Percentiles rank a stretch among this genome's conserved stretches.
phyloP scores from a whole-genome alignment of 139 green algal species.

The Bryopsis sp. region DNA sequence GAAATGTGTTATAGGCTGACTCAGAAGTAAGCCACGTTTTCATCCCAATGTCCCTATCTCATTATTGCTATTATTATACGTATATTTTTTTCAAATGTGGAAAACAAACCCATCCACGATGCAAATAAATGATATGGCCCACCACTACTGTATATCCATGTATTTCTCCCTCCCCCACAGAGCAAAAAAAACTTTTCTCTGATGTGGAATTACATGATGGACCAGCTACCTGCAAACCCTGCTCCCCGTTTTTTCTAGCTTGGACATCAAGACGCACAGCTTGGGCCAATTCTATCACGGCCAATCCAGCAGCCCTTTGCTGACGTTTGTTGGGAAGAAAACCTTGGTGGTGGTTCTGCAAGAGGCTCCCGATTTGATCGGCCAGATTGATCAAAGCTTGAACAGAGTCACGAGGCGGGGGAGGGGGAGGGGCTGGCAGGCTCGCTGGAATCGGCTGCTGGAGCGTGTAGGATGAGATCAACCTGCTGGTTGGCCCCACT shows the following conservation, averaged over 20 bases:
- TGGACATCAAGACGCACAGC: conserved; percentile 37
- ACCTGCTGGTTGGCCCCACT: conserved; percentile 40
- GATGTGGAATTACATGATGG: too few relatives aligned
- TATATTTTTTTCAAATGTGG: too few relatives aligned
- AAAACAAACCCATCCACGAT: too few relatives aligned
- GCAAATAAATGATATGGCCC: too few relatives aligned
- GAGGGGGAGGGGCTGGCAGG: background rate
- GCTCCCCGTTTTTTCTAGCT: conserved; percentile 26
- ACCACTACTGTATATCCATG: too few relatives aligned
- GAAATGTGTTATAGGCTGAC: too few relatives aligned
- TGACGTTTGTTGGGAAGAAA: conserved; percentile 62
- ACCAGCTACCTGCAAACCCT: conserved; percentile 1
- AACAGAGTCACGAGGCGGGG: conserved; percentile 20
- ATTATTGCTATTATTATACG: too few relatives aligned
- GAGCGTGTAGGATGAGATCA: conserved; percentile 48
- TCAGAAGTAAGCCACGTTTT: too few relatives aligned
- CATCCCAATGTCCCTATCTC: too few relatives aligned
- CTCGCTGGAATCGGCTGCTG: conserved; percentile 36
- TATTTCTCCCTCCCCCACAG: too few relatives aligned
- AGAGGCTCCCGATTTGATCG: conserved; percentile 51
- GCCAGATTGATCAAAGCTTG: conserved; percentile 35
- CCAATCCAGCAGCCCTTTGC: conserved; percentile 68
- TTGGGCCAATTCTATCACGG: conserved; percentile 68
- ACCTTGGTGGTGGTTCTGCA: conserved; percentile 73
- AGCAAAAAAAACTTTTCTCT: too few relatives aligned